Conservation (phyloP, 495 filamentous ascomycete genomes). For the Daldinia grandis region DNA sequence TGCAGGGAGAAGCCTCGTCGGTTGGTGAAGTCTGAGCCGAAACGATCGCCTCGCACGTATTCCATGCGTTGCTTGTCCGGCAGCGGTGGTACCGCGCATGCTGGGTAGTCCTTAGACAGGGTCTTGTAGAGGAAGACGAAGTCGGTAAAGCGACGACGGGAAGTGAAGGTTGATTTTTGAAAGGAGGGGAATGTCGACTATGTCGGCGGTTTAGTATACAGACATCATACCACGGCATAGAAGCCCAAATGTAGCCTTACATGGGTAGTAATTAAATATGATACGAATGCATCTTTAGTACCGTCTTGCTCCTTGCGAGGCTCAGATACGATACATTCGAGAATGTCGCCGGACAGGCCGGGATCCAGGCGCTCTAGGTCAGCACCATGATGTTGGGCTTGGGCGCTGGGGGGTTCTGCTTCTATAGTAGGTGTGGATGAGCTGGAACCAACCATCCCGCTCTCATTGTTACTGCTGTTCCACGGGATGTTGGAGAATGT, state of each 20-base stretch:
- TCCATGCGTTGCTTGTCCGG: constrained; percentile 99
- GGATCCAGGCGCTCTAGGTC: constrained; percentile 60
- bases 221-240: not conserved
- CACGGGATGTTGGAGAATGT: constrained; percentile 62
- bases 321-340: constrained; percentile 82
- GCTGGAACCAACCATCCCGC: constrained; percentile 31
- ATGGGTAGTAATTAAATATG: constrained; percentile 90
- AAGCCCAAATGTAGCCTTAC: constrained; percentile 60
- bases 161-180: constrained; percentile 74
- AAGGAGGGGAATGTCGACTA: constrained; percentile 95
- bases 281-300: constrained; percentile 97
- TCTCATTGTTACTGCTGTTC: constrained; percentile 51
- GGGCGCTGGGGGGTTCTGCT: constrained; percentile 41
- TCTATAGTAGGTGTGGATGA: constrained; percentile 36
- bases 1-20: constrained; percentile 89
- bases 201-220: constrained; percentile 19
- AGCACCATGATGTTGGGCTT: constrained; percentile 43
- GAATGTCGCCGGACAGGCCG: constrained; percentile 76
- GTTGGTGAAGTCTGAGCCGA: constrained; percentile 91
- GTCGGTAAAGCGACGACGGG: constrained; percentile 93
- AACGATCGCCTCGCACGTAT: constrained; percentile 94
- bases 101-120: constrained; percentile 84
- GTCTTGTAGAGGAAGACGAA: constrained; percentile 97
- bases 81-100: constrained; percentile 90
- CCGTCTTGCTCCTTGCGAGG: constrained; percentile 95